Conservation (phyloP, 2,329 filamentous ascomycete genomes). For the Claviceps monticola region DNA sequence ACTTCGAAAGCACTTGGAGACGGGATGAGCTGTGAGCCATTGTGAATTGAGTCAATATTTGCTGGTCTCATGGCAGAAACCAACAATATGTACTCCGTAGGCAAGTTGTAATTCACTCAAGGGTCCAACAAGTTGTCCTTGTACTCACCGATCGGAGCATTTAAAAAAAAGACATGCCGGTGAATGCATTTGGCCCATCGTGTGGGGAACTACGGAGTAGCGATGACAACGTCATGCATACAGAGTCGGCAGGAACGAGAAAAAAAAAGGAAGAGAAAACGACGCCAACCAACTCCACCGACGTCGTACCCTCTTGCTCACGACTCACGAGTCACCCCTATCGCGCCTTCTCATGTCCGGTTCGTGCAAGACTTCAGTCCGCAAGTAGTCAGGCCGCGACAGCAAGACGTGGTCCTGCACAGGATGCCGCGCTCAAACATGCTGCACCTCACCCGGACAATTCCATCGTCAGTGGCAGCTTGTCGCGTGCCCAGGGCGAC, state of each 20-base stretch:
- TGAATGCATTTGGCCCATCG: not conserved
- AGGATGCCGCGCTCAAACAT: slow-evolving; percentile 18
- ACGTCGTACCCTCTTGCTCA: not conserved
- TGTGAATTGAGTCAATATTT: too few species aligned
- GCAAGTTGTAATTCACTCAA: too few species aligned
- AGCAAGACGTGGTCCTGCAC: slow-evolving; percentile 4
- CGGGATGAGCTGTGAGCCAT: too few species aligned
- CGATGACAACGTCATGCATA: not conserved
- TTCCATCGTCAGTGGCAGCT: slow-evolving; percentile 5
- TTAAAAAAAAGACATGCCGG: not conserved
- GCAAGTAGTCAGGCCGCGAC: not conserved
- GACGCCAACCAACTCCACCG: not conserved
- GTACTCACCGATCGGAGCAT: not conserved
- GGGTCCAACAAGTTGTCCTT: not conserved
- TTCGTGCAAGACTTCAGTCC: not conserved
- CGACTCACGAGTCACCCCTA: not conserved
- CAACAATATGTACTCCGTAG: too few species aligned
- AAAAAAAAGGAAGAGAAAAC: not conserved
- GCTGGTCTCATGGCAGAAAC: too few species aligned
- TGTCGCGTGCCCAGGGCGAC: slow-evolving; percentile 7
- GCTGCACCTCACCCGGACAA: slow-evolving; percentile 11
- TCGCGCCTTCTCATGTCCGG: not conserved
- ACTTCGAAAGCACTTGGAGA: too few species aligned
- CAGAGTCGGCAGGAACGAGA: not conserved
- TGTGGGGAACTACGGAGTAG: not conserved